phyloP scores from a whole-genome alignment of 371 early-diverging fungal species.

The Dichotomocladium elegans region DNA sequence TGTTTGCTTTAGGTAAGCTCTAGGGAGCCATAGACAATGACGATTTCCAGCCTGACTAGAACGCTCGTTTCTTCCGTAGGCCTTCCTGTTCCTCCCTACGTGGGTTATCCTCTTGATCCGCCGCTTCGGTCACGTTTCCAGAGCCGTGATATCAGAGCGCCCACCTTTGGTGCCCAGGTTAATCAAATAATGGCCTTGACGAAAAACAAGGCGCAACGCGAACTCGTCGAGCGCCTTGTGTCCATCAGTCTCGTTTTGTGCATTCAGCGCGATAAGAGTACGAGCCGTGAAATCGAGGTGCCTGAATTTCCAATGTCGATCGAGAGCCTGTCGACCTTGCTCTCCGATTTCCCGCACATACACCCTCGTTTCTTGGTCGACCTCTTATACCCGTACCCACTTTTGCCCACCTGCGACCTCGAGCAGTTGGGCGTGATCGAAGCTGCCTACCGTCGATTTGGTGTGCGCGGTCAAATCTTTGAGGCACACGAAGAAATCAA shows the following conservation, averaged over 20 bases:
- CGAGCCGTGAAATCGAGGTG: constrained; percentile 49
- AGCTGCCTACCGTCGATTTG: constrained; percentile 69
- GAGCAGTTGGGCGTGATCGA: constrained; percentile 66
- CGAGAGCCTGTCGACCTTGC: constrained; percentile 49
- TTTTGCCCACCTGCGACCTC: constrained; percentile 58
- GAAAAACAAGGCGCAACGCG: constrained; percentile 18
- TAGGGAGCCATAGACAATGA: background rate
- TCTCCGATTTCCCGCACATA: constrained; percentile 45
- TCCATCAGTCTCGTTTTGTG: constrained; percentile 64
- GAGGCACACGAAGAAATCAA: constrained; percentile 44
- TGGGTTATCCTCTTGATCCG: constrained; percentile 81
- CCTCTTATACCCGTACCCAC: constrained; percentile 63
- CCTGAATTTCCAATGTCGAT: constrained; percentile 72
- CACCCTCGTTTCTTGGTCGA: constrained; percentile 63
- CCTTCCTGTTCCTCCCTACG: constrained; percentile 75
- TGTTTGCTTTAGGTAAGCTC: constrained; percentile 66
- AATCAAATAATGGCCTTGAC: constrained; percentile 40
- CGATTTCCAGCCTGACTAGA: background rate
- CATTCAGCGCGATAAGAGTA: constrained; percentile 30
- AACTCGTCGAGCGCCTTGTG: constrained; percentile 55
- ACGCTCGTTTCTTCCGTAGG: constrained; percentile 25
- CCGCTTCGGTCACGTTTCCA: constrained; percentile 84
- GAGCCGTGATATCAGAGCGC: constrained; percentile 59
- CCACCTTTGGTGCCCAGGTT: constrained; percentile 60
- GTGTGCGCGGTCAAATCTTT: constrained; percentile 42